Evolutionary conservation across 2,329 filamentous ascomycete species (phyloP).

Genomic region (Fusarium veterinarium): DNA sequence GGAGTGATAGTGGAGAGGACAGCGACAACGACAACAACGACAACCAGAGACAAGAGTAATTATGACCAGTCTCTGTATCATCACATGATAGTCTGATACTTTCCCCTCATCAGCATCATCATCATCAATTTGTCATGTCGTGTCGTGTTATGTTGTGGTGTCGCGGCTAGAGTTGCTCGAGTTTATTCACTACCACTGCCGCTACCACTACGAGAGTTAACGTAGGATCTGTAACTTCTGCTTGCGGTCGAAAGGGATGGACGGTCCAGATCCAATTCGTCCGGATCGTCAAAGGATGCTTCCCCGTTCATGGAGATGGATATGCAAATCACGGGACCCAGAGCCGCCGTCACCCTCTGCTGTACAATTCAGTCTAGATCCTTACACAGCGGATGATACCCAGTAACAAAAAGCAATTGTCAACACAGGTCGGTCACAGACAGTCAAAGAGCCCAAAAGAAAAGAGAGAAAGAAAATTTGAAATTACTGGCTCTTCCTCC

Average conservation of each 20-base stretch:
- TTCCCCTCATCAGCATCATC: constrained; percentile 9
- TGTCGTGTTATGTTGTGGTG: constrained; percentile 1
- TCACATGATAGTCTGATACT: not conserved
- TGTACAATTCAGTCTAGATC: not conserved
- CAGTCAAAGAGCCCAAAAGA: not conserved
- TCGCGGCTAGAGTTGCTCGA: constrained; percentile 12
- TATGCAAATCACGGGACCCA: constrained; percentile 41
- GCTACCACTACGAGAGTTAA: not conserved
- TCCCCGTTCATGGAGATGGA: constrained; percentile 40
- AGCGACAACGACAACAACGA: not conserved
- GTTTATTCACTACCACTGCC: not conserved
- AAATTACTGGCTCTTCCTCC: constrained; percentile 31
- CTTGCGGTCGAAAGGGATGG: constrained; percentile 32
- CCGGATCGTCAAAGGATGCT: constrained; percentile 38
- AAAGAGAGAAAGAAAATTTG: not conserved
- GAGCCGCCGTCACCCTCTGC: not conserved
- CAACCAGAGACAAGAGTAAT: not conserved
- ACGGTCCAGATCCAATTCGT: constrained; percentile 43
- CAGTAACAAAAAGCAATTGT: constrained; percentile 18
- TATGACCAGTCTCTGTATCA: constrained; percentile 16
- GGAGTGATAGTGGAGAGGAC: constrained; percentile 12
- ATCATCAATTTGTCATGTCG: constrained; percentile 17
- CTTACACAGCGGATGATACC: not conserved
- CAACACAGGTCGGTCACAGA: not conserved
- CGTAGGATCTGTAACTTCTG: constrained; percentile 19